Base-by-base conservation (phyloP, 2,329 filamentous ascomycete species). In the Aspergillus neotritici region DNA sequence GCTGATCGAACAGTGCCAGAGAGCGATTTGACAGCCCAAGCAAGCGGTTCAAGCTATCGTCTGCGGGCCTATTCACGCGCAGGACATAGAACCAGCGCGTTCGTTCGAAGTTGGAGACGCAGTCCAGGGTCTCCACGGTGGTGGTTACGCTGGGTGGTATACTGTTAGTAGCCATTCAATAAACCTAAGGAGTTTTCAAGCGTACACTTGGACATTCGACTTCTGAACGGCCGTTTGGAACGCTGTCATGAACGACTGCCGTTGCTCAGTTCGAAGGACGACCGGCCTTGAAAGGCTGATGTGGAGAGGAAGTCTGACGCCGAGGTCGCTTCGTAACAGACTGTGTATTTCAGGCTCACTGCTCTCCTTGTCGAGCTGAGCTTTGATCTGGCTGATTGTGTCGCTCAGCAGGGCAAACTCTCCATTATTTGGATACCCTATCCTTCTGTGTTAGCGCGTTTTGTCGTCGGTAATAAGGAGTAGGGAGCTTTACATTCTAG, bases 281-380 rank as follows among this genome's bases (percentile, higher is more conserved):
- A 97, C 71, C 0, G 93, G 85, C 5, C 87, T 78, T 6, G 93
- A 97, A 5, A 98, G 76, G 54, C 89, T 95, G 58, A 98, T 82
- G 66, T 98, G 93, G 36, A 98, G 75, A 3, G 91, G 91, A 38
- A 87, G 72, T 4, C 85, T 82, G 5, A 82, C 81, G 45, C 82
- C 86, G 1, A 96, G 77, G 46, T 93, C 86, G 50, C 84, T 94
- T 33, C 77, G 79, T 5, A 97, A 71, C 47, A 93, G 80, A 50
- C 78, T 84, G 50, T 83, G 75, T 13, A 93, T 25, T 9, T 25
- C 21, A 2, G 21, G 70, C 40, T 60, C 2, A 43, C 48, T 41
- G 64, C 60, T 2, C 76, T 64, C 6, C 54, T 56, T 17, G 58
- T 47, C 30, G 77, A 65, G 31, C 79, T 65, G 5, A 51, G 47